Evolutionary conservation across 345 rosid genomes (phyloP), one percentile per base, ranked within the genome.

Genomic region (Citrus mangshanensis): DNA sequence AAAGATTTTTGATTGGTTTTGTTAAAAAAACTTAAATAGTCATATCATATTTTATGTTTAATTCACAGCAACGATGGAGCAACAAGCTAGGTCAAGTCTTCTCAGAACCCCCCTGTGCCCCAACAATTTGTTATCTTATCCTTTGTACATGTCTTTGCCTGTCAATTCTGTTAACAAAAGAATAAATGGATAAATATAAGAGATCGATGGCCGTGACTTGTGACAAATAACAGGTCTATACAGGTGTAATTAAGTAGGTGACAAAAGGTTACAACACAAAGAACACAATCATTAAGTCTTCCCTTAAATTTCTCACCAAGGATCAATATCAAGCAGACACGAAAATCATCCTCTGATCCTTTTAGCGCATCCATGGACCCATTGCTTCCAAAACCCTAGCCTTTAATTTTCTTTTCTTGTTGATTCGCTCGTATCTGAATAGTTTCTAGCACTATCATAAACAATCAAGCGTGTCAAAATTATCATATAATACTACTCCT

Each of bases 281-380:
- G 12, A 71, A 70, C 83, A 71, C 42, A 40, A 64, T 75, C 12
- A 76, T 81, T 66, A 71, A 64, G 68, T 8, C 68, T 59, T 66
- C 60, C 78, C 72, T 71, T 34, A 35, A 68, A 24, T 64, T 66
- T 55, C 40, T 76, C 76, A 66, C 3, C 18, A 2, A 51, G 37
- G 63, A 78, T 61, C 70, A 61, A 74, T 74, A 68, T 69, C 79
- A 76, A 42, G 38, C 9, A 56, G 76, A 76, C 80, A 76, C 35
- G 24, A 62, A 49, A 35, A 24, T 54, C 72, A 19, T 1, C 28
- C 21, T 40, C 71, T 59, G 30, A 56, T 72, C 46, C 30, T 12
- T 65, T 58, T 28, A 24, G 10, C 40, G 27, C 67, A 68, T 27
- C 19, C 66, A 19, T 37, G 67, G 74, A 68, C 80, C 58, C 38